Evolutionary conservation across 257 asterid species (phyloP), one percentile per base, ranked within the genome.

Genomic region (Nyctanthes arbortristis): DNA sequence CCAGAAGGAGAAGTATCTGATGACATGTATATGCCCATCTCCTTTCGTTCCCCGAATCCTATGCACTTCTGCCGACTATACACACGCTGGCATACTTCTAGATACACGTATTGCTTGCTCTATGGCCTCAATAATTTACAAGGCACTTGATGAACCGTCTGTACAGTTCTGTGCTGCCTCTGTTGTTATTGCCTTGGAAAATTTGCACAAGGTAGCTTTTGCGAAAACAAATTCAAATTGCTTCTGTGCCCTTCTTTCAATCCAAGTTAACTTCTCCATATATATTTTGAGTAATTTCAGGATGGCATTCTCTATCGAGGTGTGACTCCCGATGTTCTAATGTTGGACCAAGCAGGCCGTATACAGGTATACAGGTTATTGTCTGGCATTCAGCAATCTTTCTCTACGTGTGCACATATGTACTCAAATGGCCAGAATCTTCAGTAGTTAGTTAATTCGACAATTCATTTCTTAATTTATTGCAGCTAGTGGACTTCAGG

Each of bases 401-500:
- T 3, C 10, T 52, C 22, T 65, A 65, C 56, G 13, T 57, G 40
- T 22, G 45, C 7, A 11, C n/a, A 33, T 31, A 57, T 57, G 68
- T 24, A 43, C 68, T 43, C 57, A 59, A 45, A 69, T 58, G 22
- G 9, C 56, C 13, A 43, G 71, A 70, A 45, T 43, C 32, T 27
- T 18, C 47, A 61, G 14, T 70, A 37, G 32, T 58, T 35, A 40
- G 62, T 54, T 45, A 77, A 65, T 32, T 13, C 6, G 47, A 39
- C 2, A 39, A 16, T 8, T 49, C 3, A 20, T 49, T 60, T 81
- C 70, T 74, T 76, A 56, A 64, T 79, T 81, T 71, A 29, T 35
- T 77, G 65, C 71, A 93, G 98, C 83, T 93, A 63, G 96, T 90
- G 84, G 98, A 93, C 87, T 93, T 93, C 90, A 88, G 95, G 83